Base-by-base conservation (phyloP, 2,329 filamentous ascomycete genomes). In the Botrytis deweyae region DNA sequence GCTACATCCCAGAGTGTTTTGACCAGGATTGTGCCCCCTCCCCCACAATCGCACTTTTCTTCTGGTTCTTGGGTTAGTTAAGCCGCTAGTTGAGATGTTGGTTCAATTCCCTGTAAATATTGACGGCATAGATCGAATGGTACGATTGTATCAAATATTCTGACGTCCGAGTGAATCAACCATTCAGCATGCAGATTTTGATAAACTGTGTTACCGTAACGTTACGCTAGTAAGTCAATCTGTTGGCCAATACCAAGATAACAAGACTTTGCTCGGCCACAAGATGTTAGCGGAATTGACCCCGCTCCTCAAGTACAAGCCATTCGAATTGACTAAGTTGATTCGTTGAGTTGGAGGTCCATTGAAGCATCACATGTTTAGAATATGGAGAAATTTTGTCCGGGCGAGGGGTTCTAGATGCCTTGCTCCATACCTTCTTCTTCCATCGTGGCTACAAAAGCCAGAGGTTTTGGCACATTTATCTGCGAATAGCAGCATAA, bases 401-500 rank as follows among this genome's bases (percentile, higher is more conserved):
- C 36, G 25, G 25, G 22, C 25, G 25, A 68, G 25, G 38, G 29
- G 29, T 20, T 36, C 40, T 18, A 46, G 55, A 61, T 22, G 10
- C 59, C 20, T 55, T 40, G 29, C n/a, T 36, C 22, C 42, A 44
- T 38, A 12, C 16, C 16, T 18, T 18, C 40, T 12, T 68, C 29
- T 49, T 55, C 9, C 63, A 25, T n/a, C 25, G 22, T 33, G n/a
- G 49, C 63, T 68, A 72, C 70, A 72, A 67, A 61, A 72, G 22
- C 58, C 52, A 33, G 18, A n/a, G 33, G 14, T 22, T 68, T 42
- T 38, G 46, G 44, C 38, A 38, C 22, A 18, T 55, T 18, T 46
- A 46, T 46, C n/a, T 40, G 22, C 2, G n/a, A 36, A 46, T 7
- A 68, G 22, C 25, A 66, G 29, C 18, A 68, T 70, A 52, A 66